These are phyloP conservation scores for Sugiyamaella pinicola DNA, from an alignment of 1,139 yeast species.

Conservation along the genomic window DNA sequence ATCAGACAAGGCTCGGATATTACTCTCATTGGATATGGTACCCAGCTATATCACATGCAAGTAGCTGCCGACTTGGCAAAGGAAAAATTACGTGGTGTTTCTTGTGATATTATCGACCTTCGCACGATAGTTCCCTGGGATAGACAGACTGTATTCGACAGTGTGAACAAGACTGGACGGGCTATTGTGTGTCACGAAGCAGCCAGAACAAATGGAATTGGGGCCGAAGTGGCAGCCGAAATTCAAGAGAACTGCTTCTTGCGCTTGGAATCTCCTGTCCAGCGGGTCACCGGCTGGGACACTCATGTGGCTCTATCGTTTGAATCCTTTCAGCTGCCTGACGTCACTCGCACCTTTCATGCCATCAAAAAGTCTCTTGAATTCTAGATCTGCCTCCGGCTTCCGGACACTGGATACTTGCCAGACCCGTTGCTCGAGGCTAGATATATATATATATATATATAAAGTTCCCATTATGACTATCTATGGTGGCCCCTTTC, in stretches of 20 bases:
- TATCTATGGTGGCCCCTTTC: too few species aligned
- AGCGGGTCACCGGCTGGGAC: slow-evolving; percentile 44
- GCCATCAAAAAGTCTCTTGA: slow-evolving; percentile 39
- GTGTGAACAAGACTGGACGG: slow-evolving; percentile 43
- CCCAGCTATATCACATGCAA: slow-evolving; percentile 40
- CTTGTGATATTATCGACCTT: slow-evolving; percentile 42
- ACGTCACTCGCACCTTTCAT: slow-evolving; percentile 41
- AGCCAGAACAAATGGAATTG: slow-evolving; percentile 39
- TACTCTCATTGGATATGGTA: slow-evolving; percentile 43
- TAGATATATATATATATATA: background rate
- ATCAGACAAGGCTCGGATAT: slow-evolving; percentile 39
- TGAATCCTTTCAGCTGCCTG: slow-evolving; percentile 42
- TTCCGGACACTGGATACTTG: too few species aligned
- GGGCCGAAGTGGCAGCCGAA: slow-evolving; percentile 44
- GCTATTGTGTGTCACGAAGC: slow-evolving; percentile 43
- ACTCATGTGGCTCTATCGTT: slow-evolving; percentile 41
- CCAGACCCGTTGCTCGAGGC: too few species aligned
- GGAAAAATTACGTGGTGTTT: slow-evolving; percentile 36
- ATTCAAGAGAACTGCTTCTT: slow-evolving; percentile 41
- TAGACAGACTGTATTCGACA: slow-evolving; percentile 39
- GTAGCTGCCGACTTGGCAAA: slow-evolving; percentile 42
- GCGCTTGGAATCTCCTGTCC: slow-evolving; percentile 42
- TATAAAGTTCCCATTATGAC: too few species aligned
- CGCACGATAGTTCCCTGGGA: slow-evolving; percentile 45
- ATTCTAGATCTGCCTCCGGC: slow-evolving; percentile 30